A percentile compares a stretch with the other conserved stretches of the same genome.
Evolutionary conservation across 2,329 filamentous ascomycete species (phyloP).

Genomic region (Monilinia fructicola): DNA sequence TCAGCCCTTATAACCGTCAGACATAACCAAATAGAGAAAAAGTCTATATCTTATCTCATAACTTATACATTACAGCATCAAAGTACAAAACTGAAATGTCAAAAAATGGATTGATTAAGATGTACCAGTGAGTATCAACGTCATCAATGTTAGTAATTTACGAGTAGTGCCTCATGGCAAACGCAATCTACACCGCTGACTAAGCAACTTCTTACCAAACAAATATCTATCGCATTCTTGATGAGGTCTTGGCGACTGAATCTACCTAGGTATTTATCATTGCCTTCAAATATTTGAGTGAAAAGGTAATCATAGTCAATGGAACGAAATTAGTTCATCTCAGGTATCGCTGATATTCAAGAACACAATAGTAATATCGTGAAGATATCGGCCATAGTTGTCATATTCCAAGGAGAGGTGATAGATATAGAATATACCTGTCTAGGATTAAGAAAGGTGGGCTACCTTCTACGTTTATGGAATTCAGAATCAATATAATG

Average conservation of each 20-base stretch:
- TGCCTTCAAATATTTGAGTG: neutral
- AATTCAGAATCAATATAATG: no score
- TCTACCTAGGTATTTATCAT: neutral
- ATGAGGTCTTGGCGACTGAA: neutral
- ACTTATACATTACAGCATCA: neutral
- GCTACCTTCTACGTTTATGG: no score
- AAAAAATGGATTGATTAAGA: neutral
- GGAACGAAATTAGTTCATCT: no score
- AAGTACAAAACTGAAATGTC: neutral
- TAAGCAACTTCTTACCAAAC: neutral
- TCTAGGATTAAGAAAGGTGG: no score
- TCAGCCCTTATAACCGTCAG: neutral
- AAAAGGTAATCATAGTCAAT: no score
- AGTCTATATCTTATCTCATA: neutral
- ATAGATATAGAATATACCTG: neutral
- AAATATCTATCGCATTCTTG: neutral
- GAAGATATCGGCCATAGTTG: no score
- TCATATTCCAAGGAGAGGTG: neutral
- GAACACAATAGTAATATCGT: no score
- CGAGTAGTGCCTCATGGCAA: neutral
- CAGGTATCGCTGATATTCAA: no score
- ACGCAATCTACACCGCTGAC: neutral
- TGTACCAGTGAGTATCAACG: neutral
- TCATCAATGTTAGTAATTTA: neutral
- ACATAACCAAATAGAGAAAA: neutral